Evolutionary conservation across 2,329 filamentous ascomycete genomes (phyloP).

Genomic region (Monosporascus sp.): DNA sequence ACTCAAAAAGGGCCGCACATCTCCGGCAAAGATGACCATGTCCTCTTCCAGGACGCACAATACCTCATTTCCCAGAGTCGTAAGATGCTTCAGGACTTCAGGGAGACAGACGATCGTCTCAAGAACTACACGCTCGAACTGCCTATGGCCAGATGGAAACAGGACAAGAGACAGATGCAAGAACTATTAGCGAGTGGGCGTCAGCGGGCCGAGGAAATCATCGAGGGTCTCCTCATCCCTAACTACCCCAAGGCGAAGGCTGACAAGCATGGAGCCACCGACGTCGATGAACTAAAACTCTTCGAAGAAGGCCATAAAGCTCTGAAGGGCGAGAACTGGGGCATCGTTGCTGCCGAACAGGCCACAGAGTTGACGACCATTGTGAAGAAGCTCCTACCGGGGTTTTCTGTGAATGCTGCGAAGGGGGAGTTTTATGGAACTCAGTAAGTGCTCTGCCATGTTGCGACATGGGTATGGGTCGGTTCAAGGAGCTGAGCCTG

Average conservation of each 20-base stretch:
- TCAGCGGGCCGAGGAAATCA: slow-evolving; percentile 26
- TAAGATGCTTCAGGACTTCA: slow-evolving; percentile 25
- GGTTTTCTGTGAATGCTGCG: background rate
- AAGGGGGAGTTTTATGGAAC: background rate
- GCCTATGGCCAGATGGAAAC: slow-evolving; percentile 25
- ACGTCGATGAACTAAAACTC: slow-evolving; percentile 23
- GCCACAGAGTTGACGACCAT: slow-evolving; percentile 17
- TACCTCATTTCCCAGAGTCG: slow-evolving; percentile 16
- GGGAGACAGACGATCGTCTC: slow-evolving; percentile 21
- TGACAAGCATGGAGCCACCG: slow-evolving; percentile 12
- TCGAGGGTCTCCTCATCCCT: slow-evolving; percentile 20
- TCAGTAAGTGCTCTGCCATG: background rate
- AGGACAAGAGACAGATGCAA: slow-evolving; percentile 28
- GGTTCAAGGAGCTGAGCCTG: background rate
- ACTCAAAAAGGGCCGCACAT: background rate
- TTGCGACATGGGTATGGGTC: background rate
- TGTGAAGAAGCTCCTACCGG: slow-evolving; percentile 11
- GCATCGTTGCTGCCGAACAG: slow-evolving; percentile 20
- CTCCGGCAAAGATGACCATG: slow-evolving; percentile 16
- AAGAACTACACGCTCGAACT: slow-evolving; percentile 17
- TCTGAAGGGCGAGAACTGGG: slow-evolving; percentile 21
- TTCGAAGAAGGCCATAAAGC: slow-evolving; percentile 24
- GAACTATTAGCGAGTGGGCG: slow-evolving; percentile 27
- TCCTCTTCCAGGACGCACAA: slow-evolving; percentile 20
- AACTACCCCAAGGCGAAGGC: slow-evolving; percentile 7